Conservation (phyloP, 306 rosid species). For the Fagus crenata region DNA sequence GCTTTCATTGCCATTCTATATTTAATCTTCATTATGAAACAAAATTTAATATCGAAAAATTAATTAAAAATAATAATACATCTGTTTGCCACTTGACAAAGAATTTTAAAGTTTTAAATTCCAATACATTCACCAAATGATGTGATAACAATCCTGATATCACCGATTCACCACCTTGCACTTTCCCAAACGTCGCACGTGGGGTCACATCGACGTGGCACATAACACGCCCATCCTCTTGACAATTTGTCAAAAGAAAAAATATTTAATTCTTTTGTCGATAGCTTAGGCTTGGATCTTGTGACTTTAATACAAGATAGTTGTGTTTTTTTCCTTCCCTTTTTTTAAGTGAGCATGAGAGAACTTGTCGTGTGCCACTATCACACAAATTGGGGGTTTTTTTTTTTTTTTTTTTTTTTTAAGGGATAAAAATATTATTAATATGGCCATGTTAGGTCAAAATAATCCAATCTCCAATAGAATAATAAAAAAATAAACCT, state of each 20-base stretch:
- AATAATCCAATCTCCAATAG: constrained; percentile 41
- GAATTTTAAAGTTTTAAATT: not conserved
- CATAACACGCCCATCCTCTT: constrained; percentile 11
- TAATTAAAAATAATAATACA: not conserved
- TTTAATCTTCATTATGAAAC: not conserved
- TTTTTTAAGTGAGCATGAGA: constrained; percentile 12
- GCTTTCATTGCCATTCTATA: not conserved
- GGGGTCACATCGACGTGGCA: constrained; percentile 34
- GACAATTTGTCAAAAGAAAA: not conserved
- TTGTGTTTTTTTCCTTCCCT: constrained; percentile 17
- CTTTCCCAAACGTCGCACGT: constrained; percentile 21
- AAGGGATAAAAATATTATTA: constrained; percentile 17
- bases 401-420: not conserved
- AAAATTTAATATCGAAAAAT: not conserved
- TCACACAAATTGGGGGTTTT: not conserved
- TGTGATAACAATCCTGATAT: not conserved
- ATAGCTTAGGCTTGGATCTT: constrained; percentile 39
- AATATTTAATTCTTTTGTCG: constrained; percentile 12
- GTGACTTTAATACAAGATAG: constrained; percentile 26
- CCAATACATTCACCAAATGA: not conserved
- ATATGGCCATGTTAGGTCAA: constrained; percentile 35
- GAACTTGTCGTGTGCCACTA: constrained; percentile 40
- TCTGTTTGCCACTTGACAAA: not conserved
- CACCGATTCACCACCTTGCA: not conserved
- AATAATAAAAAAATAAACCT: not conserved